Evolutionary conservation across 179 eudicot genomes (phyloP), one percentile per base, ranked within the genome.

Genomic region (Pouteria campechiana): DNA sequence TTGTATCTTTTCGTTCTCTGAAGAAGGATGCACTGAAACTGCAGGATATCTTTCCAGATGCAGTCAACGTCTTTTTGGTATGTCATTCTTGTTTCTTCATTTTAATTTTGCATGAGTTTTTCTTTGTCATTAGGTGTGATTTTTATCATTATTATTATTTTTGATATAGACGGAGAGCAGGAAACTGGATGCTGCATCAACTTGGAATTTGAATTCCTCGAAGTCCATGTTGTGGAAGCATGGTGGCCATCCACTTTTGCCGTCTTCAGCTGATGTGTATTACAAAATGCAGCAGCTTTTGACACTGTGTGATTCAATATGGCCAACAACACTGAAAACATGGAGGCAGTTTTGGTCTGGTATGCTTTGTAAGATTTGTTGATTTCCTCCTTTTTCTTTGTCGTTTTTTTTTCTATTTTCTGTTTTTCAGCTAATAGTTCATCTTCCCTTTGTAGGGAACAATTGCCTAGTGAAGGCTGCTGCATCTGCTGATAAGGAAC

Each of bases 231-330:
- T 90, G 14, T 90, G 96, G 98, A 61, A 57, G 10, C 73, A 79
- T 65, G 98, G 96, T 21, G 98, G 98, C 32, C 98, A 90, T 70
- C 98, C 98, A 11, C 36, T 55, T 48, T 24, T 73, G 46, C 94
- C 98, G 23, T 46, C 68, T 53, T 72, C 82, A 34, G 76, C 70
- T 46, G 84, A 70, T 41, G 25, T 90, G 48, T 72, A 66, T 48
- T 39, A 72, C 37, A 72, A 73, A 54, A 76, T 79, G 41, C 69
- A 44, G 28, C 80, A 77, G 52, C 71, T 90, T 52, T 48, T 61
- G 44, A 38, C 46, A 42, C 66, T 90, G 18, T 72, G 72, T 40
- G 65, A 77, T 37, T 24, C 23, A 55, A 37, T 69, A 28, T 86
- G 95, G 87, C 83, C 81, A 15, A 51, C 72, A 32, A 69, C 60